A percentile compares a stretch with the other conserved stretches of the same genome.
These are phyloP conservation scores for Phalaenopsis hybrid DNA, from an alignment of 116 monocot genomes.

Conservation along the genomic window DNA sequence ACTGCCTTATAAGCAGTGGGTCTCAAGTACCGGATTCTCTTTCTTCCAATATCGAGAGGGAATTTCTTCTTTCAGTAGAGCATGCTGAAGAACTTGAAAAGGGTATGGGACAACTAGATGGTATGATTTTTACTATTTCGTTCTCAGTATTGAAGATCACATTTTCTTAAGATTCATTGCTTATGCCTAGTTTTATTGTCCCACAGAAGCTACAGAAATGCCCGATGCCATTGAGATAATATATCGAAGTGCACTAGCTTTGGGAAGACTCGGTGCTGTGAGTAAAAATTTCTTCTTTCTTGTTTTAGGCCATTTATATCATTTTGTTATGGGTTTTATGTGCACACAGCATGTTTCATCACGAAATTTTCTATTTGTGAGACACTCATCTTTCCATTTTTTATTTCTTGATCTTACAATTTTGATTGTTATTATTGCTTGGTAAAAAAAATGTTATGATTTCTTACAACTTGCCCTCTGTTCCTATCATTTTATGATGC, in stretches of 20 bases:
- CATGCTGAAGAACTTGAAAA: slow-evolving; percentile 76
- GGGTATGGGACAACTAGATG: slow-evolving; percentile 56
- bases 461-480: background rate
- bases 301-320: background rate
- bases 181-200: background rate
- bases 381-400: background rate
- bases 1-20: slow-evolving; percentile 19
- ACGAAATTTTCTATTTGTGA: background rate
- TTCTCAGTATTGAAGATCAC: background rate
- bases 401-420: background rate
- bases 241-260: slow-evolving; percentile 74
- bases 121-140: slow-evolving; percentile 21
- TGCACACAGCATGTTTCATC: background rate
- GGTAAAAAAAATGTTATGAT: background rate
- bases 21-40: slow-evolving; percentile 37
- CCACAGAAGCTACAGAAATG: slow-evolving; percentile 78
- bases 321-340: background rate
- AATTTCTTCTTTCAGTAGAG: slow-evolving; percentile 70
- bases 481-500: background rate
- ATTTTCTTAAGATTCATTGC: background rate
- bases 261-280: slow-evolving; percentile 79
- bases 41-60: slow-evolving; percentile 54
- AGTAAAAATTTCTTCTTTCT: slow-evolving; percentile 16
- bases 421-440: background rate
- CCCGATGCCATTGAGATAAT: slow-evolving; percentile 97